phyloP scores from a whole-genome alignment of 306 rosid species.

The Citrullus colocynthis region DNA sequence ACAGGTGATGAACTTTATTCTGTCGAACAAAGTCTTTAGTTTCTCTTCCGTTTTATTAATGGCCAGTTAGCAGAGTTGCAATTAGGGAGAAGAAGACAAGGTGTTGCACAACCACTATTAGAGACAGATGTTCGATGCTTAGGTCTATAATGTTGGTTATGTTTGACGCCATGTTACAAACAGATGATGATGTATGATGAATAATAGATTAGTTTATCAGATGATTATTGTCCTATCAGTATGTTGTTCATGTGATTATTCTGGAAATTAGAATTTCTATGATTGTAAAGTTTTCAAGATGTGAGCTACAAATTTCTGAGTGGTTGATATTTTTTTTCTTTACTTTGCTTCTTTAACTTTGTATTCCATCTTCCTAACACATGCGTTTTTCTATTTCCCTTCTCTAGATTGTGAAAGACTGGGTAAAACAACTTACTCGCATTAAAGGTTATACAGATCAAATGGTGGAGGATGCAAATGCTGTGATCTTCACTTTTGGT shows the following conservation, averaged over 20 bases:
- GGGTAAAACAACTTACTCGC: slow-evolving; percentile 84
- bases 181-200: background rate
- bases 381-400: background rate
- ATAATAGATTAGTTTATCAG: background rate
- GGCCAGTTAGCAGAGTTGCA: background rate
- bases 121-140: background rate
- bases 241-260: background rate
- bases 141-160: background rate
- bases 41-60: background rate
- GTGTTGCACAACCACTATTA: background rate
- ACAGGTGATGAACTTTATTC: slow-evolving; percentile 28
- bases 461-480: slow-evolving; percentile 94
- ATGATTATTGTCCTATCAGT: background rate
- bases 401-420: slow-evolving; percentile 63
- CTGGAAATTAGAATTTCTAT: background rate
- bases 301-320: background rate
- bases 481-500: slow-evolving; percentile 79
- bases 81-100: background rate
- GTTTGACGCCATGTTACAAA: background rate
- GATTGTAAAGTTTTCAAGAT: background rate
- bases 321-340: background rate
- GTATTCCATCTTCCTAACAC: background rate
- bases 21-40: background rate
- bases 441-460: slow-evolving; percentile 85
- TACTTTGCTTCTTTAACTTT: background rate